These are phyloP conservation scores for Beauveria varroae DNA, from an alignment of 2,329 filamentous ascomycete genomes.

Conservation along the genomic window DNA sequence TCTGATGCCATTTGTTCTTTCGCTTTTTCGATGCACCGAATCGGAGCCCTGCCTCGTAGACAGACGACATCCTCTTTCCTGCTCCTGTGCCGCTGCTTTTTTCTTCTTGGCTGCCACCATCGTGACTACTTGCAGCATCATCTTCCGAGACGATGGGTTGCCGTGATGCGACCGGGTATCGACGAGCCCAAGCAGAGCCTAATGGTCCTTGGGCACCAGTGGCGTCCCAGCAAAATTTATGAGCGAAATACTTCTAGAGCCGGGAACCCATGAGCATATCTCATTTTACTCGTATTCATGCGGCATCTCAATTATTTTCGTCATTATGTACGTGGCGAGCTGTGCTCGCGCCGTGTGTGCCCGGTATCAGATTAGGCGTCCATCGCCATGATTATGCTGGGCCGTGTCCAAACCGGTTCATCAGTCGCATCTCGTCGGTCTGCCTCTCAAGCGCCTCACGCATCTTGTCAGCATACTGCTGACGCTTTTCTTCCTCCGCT, in stretches of 20 bases:
- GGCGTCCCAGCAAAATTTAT: not conserved
- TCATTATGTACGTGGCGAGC: conserved; percentile 2
- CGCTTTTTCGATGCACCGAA: not conserved
- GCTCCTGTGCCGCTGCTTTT: not conserved
- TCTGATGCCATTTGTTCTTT: not conserved
- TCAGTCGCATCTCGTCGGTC: conserved; percentile 70
- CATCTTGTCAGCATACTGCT: conserved; percentile 63
- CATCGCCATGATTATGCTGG: not conserved
- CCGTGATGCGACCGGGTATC: not conserved
- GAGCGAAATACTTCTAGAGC: not conserved
- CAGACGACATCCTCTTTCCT: not conserved
- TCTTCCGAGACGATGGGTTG: not conserved
- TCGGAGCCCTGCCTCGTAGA: not conserved
- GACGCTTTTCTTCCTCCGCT: conserved; percentile 47
- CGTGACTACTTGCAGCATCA: conserved; percentile 4
- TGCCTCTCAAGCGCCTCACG: conserved; percentile 66
- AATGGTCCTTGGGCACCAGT: conserved; percentile 7
- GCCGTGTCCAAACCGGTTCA: conserved; percentile 44
- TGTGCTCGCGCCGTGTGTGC: not conserved
- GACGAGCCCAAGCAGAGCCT: not conserved
- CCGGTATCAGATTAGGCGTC: not conserved
- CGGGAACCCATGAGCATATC: not conserved
- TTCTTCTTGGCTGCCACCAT: not conserved
- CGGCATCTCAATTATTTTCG: conserved; percentile 1
- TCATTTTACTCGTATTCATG: not conserved